phyloP scores from a whole-genome alignment of 345 rosid species.

The Garcia nutans region DNA sequence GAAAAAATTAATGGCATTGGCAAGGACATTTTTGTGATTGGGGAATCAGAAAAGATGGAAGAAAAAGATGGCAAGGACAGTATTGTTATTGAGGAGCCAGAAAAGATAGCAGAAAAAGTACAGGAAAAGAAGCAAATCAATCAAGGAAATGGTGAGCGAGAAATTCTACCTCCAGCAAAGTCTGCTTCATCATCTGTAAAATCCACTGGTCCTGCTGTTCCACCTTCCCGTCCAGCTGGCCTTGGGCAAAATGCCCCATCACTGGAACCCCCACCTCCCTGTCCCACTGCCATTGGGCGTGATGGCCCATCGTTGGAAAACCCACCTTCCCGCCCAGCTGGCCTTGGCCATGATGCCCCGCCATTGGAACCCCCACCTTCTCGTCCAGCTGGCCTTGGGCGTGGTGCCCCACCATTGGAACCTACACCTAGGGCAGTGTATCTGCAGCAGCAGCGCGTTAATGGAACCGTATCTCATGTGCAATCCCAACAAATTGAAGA shows the following conservation, averaged over 20 bases:
- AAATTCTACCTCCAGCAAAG: constrained; percentile 20
- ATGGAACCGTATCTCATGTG: constrained; percentile 56
- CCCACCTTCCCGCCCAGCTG: constrained; percentile 66
- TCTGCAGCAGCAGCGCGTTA: constrained; percentile 59
- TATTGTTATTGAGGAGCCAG: constrained; percentile 22
- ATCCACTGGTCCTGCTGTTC: constrained; percentile 36
- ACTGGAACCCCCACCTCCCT: constrained; percentile 47
- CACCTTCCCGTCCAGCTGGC: constrained; percentile 74
- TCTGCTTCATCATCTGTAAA: constrained; percentile 42
- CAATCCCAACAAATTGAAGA: constrained; percentile 81
- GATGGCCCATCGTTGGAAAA: constrained; percentile 71
- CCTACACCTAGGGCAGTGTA: constrained; percentile 71
- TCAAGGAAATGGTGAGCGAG: constrained; percentile 30
- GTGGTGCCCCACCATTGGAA: constrained; percentile 75
- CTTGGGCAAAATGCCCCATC: constrained; percentile 87
- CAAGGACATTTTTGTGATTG: constrained; percentile 26
- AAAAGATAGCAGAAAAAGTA: constrained; percentile 13
- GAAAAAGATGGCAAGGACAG: constrained; percentile 22
- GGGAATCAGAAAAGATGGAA: constrained; percentile 6
- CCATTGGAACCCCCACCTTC: constrained; percentile 48
- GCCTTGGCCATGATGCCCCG: constrained; percentile 87
- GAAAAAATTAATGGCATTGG: constrained; percentile 30
- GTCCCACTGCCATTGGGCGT: constrained; percentile 92
- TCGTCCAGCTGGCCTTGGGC: constrained; percentile 95
- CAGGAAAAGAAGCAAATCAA: constrained; percentile 29